Conservation (phyloP, 164 flowering plant genomes). For the Dillenia suffruticosa region DNA sequence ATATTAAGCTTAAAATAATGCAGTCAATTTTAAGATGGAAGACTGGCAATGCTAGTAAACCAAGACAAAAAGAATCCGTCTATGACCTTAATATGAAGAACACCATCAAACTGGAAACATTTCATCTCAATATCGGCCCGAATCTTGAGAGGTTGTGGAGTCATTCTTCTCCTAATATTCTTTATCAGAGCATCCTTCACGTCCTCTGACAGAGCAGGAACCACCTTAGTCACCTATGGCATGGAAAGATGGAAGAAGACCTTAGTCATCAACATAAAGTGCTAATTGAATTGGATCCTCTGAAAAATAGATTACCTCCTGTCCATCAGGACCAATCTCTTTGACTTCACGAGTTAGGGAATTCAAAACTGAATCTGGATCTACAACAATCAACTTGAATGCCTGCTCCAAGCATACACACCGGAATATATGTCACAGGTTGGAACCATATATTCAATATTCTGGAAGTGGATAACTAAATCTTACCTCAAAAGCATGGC, state of each 20-base stretch:
- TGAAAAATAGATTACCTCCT: slow-evolving; percentile 54
- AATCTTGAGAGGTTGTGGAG: slow-evolving; percentile 91
- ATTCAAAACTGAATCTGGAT: slow-evolving; percentile 78
- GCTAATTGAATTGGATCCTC: neutral
- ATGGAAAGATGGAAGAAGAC: neutral
- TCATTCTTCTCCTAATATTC: slow-evolving; percentile 92
- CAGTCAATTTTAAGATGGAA: neutral
- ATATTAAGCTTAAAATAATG: neutral
- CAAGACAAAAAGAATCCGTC: neutral
- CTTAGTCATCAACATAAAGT: slow-evolving; percentile 7
- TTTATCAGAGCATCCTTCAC: slow-evolving; percentile 81
- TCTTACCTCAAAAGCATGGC: slow-evolving; percentile 94
- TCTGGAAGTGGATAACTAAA: neutral
- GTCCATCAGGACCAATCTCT: slow-evolving; percentile 89
- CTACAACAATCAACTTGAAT: slow-evolving; percentile 74
- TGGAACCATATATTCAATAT: too few species aligned
- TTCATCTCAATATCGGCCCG: slow-evolving; percentile 96
- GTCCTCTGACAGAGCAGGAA: slow-evolving; percentile 85
- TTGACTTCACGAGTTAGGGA: slow-evolving; percentile 81
- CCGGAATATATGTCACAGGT: neutral
- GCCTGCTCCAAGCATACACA: slow-evolving; percentile 44
- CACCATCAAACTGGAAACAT: slow-evolving; percentile 97
- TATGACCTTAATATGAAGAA: slow-evolving; percentile 91
- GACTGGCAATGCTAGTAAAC: neutral
- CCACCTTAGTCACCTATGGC: slow-evolving; percentile 67